phyloP scores from a whole-genome alignment of 768 basidiomycete genomes.

The Suillus subalutaceus region DNA sequence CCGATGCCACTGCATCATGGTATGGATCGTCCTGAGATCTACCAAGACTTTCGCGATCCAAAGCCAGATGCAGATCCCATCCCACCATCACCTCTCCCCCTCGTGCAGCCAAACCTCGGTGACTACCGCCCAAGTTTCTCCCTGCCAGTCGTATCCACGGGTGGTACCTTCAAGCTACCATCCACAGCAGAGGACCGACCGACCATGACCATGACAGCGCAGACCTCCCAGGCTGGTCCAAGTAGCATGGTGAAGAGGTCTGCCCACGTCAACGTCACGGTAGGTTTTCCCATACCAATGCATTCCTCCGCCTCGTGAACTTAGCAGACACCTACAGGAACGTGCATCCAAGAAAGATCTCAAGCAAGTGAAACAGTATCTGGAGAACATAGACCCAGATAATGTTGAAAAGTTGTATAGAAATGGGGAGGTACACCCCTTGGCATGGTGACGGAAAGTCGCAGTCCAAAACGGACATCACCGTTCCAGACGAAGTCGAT shows the following conservation, averaged over 20 bases:
- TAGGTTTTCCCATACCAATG: not conserved
- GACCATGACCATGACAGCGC: too few relatives aligned
- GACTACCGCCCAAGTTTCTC: too few relatives aligned
- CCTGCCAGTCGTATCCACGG: too few relatives aligned
- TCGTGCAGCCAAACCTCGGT: too few relatives aligned
- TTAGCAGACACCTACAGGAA: not conserved
- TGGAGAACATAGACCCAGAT: not conserved
- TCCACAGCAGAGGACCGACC: too few relatives aligned
- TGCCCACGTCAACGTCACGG: not conserved
- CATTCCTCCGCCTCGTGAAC: not conserved
- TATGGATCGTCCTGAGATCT: too few relatives aligned
- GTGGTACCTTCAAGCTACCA: too few relatives aligned
- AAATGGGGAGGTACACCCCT: not conserved
- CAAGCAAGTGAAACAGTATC: not conserved
- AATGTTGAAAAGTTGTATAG: not conserved
- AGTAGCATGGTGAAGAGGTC: not conserved
- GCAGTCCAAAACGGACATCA: not conserved
- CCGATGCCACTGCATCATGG: too few relatives aligned
- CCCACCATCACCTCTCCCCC: too few relatives aligned
- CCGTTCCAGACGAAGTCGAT: slow-evolving; percentile 3
- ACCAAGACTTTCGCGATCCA: too few relatives aligned
- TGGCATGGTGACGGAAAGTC: slow-evolving; percentile 1
- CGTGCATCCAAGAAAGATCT: not conserved
- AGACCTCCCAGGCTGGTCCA: too few relatives aligned
- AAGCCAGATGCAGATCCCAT: too few relatives aligned